Conservation (phyloP, 345 rosid species). For the Eucalyptus tenuipes region DNA sequence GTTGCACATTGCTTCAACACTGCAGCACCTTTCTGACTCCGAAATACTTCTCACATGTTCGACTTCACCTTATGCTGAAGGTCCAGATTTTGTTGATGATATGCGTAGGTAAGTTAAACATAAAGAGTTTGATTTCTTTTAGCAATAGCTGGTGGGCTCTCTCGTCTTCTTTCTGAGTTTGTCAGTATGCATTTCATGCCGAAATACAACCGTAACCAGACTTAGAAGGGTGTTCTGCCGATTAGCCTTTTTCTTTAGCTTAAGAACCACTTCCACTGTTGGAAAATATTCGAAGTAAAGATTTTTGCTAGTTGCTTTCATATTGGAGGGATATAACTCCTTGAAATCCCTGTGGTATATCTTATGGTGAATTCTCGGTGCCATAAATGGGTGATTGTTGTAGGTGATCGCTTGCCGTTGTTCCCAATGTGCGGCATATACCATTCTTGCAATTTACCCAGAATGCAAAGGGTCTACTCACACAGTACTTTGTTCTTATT, state of each 20-base stretch:
- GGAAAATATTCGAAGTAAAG: neutral
- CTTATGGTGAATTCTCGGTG: neutral
- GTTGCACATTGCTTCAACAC: conserved; percentile 7
- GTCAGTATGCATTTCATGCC: neutral
- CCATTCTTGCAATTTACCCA: neutral
- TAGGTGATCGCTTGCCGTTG: neutral
- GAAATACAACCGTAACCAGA: neutral
- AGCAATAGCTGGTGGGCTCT: neutral
- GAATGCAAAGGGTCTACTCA: neutral
- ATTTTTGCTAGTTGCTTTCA: neutral
- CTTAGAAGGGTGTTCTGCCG: neutral
- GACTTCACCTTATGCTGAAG: conserved; percentile 82
- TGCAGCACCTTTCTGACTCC: conserved; percentile 35
- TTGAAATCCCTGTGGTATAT: neutral
- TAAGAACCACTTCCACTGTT: neutral
- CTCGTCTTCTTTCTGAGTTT: neutral
- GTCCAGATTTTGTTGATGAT: conserved; percentile 68
- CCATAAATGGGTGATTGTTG: neutral
- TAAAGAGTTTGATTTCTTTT: neutral
- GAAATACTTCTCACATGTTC: conserved; percentile 50
- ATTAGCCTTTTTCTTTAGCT: neutral
- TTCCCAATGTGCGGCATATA: neutral
- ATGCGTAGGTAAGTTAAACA: conserved; percentile 28
- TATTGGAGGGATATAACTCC: neutral
- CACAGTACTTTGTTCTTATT: neutral